Evolutionary conservation across 495 filamentous ascomycete species (phyloP).

Genomic region (Penicillium arizonense): DNA sequence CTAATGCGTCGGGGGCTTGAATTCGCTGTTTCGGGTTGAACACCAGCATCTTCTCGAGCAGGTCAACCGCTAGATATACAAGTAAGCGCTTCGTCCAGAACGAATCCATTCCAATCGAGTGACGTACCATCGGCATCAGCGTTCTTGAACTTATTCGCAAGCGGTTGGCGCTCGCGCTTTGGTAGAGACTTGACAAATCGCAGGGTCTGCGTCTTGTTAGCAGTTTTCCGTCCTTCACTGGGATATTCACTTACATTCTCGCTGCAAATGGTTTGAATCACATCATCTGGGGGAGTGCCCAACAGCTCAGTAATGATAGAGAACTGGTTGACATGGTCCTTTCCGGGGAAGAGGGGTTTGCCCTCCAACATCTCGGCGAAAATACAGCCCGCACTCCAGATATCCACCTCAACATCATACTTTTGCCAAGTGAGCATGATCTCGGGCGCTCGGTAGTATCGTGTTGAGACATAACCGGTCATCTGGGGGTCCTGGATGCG

Average conservation of each 20-base stretch:
- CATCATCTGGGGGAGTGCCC: constrained; percentile 97
- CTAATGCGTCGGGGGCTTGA: constrained; percentile 77
- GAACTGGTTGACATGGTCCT: constrained; percentile 99
- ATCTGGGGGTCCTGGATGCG: constrained; percentile 99
- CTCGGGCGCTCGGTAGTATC: constrained; percentile 97
- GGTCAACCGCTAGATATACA: constrained; percentile 69
- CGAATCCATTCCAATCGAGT: neutral
- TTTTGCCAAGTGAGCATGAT: constrained; percentile 99
- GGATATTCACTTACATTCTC: constrained; percentile 73
- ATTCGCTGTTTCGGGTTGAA: constrained; percentile 94
- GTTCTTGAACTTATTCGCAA: constrained; percentile 92
- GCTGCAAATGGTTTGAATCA: constrained; percentile 96
- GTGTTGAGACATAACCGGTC: constrained; percentile 97
- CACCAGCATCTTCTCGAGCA: constrained; percentile 95
- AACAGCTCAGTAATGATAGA: constrained; percentile 98
- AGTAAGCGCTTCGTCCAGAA: constrained; percentile 14
- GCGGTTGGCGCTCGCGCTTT: constrained; percentile 87
- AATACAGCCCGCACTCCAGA: constrained; percentile 98
- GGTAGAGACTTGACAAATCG: constrained; percentile 97
- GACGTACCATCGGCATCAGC: constrained; percentile 86
- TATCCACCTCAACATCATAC: constrained; percentile 98
- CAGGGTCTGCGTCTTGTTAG: constrained; percentile 63
- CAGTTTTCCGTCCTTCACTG: neutral
- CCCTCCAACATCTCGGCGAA: constrained; percentile 99
- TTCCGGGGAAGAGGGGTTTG: constrained; percentile 96